Base-by-base conservation (phyloP, 257 asterid species). In the Nicotiana benthamiana region DNA sequence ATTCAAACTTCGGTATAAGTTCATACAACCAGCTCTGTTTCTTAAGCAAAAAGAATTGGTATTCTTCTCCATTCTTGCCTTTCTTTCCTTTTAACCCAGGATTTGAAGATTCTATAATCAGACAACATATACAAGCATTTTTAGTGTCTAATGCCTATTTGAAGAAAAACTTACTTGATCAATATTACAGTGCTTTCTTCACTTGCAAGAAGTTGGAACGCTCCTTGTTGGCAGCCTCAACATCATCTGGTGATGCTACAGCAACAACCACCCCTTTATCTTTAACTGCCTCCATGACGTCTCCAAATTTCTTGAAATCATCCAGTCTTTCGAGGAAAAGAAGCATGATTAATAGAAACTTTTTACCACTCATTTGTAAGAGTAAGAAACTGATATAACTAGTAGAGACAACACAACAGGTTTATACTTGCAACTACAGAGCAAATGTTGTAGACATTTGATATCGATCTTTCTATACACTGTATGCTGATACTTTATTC, bases 261-360 rank as follows among this genome's bases (percentile, higher is more conserved):
- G 97, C 97, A 65, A 94, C 98, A 80, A 86, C 93, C 27, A 92
- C 93, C 7, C 98, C 98, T 82, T 86, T 89, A 86, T 88, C 92
- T 85, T 94, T 94, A 32, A 96, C 97, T 51, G 88, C 79, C 83
- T 91, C 92, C 51, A 96, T 46, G n/a, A 87, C 87, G 61, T 89
- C 95, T 5, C 92, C 99, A 79, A 96, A 94, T 84, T 92, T 98
- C 90, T 89, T 92, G 94, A 96, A 96, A 84, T 96, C 98, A 8
- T 65, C 78, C 92, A 96, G 82, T 88, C 98, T 96, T 75, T 61
- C 70, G 13, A 57, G 22, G 20, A 9, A 72, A 68, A 64, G 34
- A 60, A 46, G 57, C 22, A 22, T 67, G 52, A 20, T 74, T 24
- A 74, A 12, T 22, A 15, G 16, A 7, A 43, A 24, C 36, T 24